Evolutionary conservation across 73 alveolate genomes (phyloP), one percentile per base, ranked within the genome.

Genomic region (Symbiodinium natans): DNA sequence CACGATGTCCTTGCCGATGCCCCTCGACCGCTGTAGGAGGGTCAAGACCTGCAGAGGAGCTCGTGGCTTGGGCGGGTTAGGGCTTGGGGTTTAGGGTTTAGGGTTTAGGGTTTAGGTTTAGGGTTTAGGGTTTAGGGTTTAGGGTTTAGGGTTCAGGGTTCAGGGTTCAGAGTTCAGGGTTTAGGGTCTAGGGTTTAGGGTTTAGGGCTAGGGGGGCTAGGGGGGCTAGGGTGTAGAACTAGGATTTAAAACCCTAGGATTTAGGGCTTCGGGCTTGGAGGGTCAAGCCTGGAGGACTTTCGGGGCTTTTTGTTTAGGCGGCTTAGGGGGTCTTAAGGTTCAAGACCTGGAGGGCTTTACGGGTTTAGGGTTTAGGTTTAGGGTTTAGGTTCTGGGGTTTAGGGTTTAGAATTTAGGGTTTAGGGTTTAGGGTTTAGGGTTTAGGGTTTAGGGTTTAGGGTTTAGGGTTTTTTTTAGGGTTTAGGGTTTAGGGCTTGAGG

Each of bases 1-100:
- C 74, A 88, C 95, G 38, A 88, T 27, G 34, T 36, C 84, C n/a
- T 63, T 63, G 54, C 96, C 96, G 36, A 89, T 89, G 39, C 96
- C 96, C 15, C 96, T 86, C 23, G 96, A 89, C 3, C 96, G 86
- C 54, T 89, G 96, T 59, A 89, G 36, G 52, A 89, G 63, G 48
- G 77, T 84, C 27, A 89, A 82, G 87, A 89, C 96, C 96, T 89
- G 87, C 15, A 21, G 13, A 2, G 40, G 39, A 34, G 38, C 77
- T 63, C 2, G 2, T 23, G 33, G 75, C 36, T 56, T 56, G 0
- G 36, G 75, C 13, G 33, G 75, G 6, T 56, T 21, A 56, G 75
- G 75, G 27, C 19, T 56, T 2, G 33, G 75, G 75, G 75, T 56
- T 56, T 56, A 56, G 75, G 75, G 36, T 56, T 56, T 56, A 56